Base-by-base conservation (phyloP, 2,329 filamentous ascomycete species). In the Alternaria metachromatica region DNA sequence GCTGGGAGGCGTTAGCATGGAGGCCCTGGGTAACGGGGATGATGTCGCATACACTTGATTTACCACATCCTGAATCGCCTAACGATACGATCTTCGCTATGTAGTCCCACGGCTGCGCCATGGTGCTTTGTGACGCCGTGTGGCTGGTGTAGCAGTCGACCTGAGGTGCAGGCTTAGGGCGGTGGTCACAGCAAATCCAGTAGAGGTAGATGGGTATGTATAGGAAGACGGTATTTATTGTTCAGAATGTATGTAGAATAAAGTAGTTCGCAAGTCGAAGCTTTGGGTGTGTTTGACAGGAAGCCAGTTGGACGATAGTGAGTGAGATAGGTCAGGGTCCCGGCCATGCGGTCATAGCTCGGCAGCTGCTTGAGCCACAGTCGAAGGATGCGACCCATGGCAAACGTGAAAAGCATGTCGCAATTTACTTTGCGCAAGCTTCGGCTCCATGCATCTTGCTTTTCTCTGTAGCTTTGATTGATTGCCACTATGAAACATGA, bases 81-180 rank as follows among this genome's bases (percentile, higher is more conserved):
- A 99, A 94, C 84, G 93, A 97, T 78, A 98, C 95, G 75, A 99
- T 92, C 83, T 99, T 99, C 81, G 95, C 94, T 79, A 98, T 99
- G 85, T 96, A 98, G 84, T 98, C 94, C 95, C 95, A 98, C 81
- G 93, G 91, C 76, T 90, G 87, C 68, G 85, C 75, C 83, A 85
- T 85, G 49, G 67, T 63, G 41, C 49, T 58, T 44, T 56, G 63
- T 54, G 54, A 58, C 61, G 63, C 60, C 63, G 60, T 50, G 44
- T 41, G 54, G 44, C 60, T 23, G 56, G 21, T 23, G 28, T 58
- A 23, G 28, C 9, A 13, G 33, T 23, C 20, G 44, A 37, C 54
- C 28, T 12, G 43, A 9, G 48, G 60, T 41, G 46, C 44, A 28
- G 26, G 53, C 51, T 33, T 50, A 49, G 21, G 23, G 26, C 15